Percentiles rank a stretch among this genome's conserved stretches.
These are phyloP conservation scores for Thoreauomyces humboldtii DNA, from an alignment of 192 early-diverging fungal species.

Conservation along the genomic window DNA sequence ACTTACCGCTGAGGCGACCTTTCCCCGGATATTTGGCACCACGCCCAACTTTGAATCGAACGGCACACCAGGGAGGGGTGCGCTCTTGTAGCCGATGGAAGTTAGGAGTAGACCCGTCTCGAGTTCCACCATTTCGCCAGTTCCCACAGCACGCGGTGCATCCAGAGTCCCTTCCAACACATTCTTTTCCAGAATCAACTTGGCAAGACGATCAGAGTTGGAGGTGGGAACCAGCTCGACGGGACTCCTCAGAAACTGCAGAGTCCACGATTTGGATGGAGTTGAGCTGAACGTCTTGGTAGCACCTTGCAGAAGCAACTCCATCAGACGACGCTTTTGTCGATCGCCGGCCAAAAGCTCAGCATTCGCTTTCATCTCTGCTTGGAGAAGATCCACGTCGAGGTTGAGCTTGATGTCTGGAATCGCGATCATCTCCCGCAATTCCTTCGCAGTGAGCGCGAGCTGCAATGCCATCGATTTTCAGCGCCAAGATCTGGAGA, in stretches of 20 bases:
- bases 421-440: conserved; percentile 87
- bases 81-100: conserved; percentile 86
- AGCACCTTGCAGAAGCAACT: conserved; percentile 56
- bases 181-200: conserved; percentile 58
- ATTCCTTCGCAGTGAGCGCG: conserved; percentile 92
- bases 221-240: conserved; percentile 41
- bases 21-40: conserved; percentile 81
- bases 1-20: too few relatives aligned
- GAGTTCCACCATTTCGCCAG: conserved; percentile 55
- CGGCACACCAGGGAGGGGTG: conserved; percentile 65
- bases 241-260: conserved; percentile 76
- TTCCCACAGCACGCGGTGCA: conserved; percentile 53
- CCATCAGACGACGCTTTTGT: conserved; percentile 81
- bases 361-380: conserved; percentile 47
- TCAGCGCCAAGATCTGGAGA: neutral
- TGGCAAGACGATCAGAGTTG: neutral
- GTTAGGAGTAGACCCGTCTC: conserved; percentile 69
- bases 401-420: conserved; percentile 60
- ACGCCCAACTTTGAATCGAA: conserved; percentile 68
- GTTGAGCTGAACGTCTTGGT: conserved; percentile 45
- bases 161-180: conserved; percentile 62
- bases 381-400: conserved; percentile 57
- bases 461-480: conserved; percentile 43
- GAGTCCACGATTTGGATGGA: conserved; percentile 58
- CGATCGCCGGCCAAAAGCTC: conserved; percentile 38